Base-by-base conservation (phyloP, 495 filamentous ascomycete genomes). In the Daldinia loculata region DNA sequence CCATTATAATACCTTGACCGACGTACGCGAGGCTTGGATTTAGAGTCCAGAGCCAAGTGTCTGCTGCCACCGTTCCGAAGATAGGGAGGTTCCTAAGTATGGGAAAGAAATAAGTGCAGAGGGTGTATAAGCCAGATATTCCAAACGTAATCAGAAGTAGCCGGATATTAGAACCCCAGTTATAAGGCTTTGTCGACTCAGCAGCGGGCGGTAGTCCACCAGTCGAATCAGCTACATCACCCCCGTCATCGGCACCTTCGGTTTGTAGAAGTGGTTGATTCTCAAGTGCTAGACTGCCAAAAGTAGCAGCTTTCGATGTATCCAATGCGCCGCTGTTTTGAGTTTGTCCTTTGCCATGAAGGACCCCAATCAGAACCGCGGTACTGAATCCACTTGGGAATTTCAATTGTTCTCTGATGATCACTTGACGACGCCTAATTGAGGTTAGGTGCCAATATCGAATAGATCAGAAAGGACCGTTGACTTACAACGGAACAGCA, bases 381-480 rank as follows among this genome's bases (percentile, higher is more conserved):
- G 95, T 98, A 60, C 95, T 96, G 22, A 96, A 98, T 3, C 95
- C 95, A 70, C 90, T 94, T 0, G 95, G 95, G 75, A 99, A 99
- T 69, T 91, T 94, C 57, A 99, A 78, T 76, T 93, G 91, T 82
- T 99, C 95, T 67, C 90, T 80, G 26, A 98, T 91, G 55, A 99
- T 93, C 19, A 98, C 94, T 81, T 98, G 92, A 66, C 88, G 91
- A 59, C 94, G 80, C 56, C 80, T 80, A 19, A 17, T 0, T 9
- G 26, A 51, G 36, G 39, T 63, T 64, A 81, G 60, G 91, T 56
- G 17, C 22, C 1, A 48, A 29, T 53, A 38, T 39, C 6, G 4
- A 22, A 29, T 15, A 36, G 43, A 22, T 6, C 17, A 4, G 26
- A 22, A 9, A 3, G 51, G 15, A 29, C 2, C 30, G 14, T n/a